Percentiles rank a stretch among this genome's conserved stretches.
phyloP scores from a whole-genome alignment of 2,329 filamentous ascomycete species.

The Pseudocercospora macadamiae region DNA sequence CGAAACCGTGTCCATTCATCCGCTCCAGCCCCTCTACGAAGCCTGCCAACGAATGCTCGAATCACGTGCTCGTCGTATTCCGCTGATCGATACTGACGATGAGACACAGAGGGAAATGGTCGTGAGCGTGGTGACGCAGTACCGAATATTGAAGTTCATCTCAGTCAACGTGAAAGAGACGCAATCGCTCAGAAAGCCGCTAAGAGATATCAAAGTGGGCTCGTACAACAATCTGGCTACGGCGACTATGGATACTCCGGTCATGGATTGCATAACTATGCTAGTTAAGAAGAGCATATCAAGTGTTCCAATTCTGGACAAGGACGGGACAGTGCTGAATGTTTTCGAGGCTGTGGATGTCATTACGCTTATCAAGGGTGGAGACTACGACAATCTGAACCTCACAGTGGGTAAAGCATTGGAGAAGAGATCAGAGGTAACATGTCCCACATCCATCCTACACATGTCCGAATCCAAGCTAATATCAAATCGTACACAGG shows the following conservation, averaged over 20 bases:
- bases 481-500: constrained; percentile 54
- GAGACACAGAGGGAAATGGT: constrained; percentile 92
- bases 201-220: constrained; percentile 81
- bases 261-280: constrained; percentile 91
- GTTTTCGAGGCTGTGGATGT: constrained; percentile 98
- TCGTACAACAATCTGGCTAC: constrained; percentile 81
- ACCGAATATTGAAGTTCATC: constrained; percentile 97
- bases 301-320: constrained; percentile 89
- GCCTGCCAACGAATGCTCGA: constrained; percentile 92
- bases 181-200: constrained; percentile 81
- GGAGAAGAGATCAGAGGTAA: constrained; percentile 76
- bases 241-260: constrained; percentile 83
- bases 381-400: constrained; percentile 86
- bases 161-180: constrained; percentile 93
- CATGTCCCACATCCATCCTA: too few species aligned
- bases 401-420: constrained; percentile 86
- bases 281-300: constrained; percentile 94
- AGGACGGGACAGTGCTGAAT: constrained; percentile 78
- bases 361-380: constrained; percentile 91
- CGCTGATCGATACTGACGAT: constrained; percentile 88
- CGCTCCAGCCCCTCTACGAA: constrained; percentile 87
- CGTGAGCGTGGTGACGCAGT: constrained; percentile 96
- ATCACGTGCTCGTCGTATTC: constrained; percentile 89
- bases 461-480: not conserved
- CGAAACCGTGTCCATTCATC: constrained; percentile 95